Base-by-base conservation (phyloP, 2,329 filamentous ascomycete genomes). In the Incumbomyces lentus region DNA sequence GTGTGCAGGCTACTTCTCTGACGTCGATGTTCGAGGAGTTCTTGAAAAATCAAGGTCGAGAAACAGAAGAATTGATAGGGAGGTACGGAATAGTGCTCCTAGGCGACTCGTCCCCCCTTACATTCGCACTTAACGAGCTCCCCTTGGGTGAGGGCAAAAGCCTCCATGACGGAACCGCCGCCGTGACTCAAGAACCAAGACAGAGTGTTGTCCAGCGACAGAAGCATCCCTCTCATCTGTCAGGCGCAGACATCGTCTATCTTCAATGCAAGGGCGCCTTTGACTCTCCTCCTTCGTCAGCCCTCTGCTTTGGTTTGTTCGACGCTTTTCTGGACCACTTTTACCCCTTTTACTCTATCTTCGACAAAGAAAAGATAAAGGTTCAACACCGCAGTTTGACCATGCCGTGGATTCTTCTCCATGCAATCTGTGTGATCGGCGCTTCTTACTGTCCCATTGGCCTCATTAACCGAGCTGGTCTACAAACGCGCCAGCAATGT, bases 381-480 rank as follows among this genome's bases (percentile, higher is more conserved):
- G 13, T 31, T 30, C 42, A 40, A 18, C 34, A 49, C 34, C 36
- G 36, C 26, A 32, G 37, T n/a, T 18, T 40, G 13, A 46, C 18
- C 14, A 18, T 49, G n/a, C 49, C 49, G 5, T 51, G 49, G 49
- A 51, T 51, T 17, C 39, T 60, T 6, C 40, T 59, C 17, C 57
- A 60, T 49, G 53, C 57, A 1, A 39, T 58, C 2, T 57, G 55
- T 35, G 46, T 60, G 26, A 50, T 56, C 37, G 55, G 52, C 2
- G 50, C 55, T 14, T 41, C 52, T 2, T 55, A 56, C 38, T 58
- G 57, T 33, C 49, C 52, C 2, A 50, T 55, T 37, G 29, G 32
- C 2, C 19, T 54, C n/a, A 50, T 59, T 39, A 44, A 53, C 8
- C 40, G 47, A 18, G 55, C 53, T n/a, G 58, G 57, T 3, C 59